These are phyloP conservation scores for Aureoboletus auriporus DNA, from an alignment of 768 basidiomycete species.

Conservation along the genomic window DNA sequence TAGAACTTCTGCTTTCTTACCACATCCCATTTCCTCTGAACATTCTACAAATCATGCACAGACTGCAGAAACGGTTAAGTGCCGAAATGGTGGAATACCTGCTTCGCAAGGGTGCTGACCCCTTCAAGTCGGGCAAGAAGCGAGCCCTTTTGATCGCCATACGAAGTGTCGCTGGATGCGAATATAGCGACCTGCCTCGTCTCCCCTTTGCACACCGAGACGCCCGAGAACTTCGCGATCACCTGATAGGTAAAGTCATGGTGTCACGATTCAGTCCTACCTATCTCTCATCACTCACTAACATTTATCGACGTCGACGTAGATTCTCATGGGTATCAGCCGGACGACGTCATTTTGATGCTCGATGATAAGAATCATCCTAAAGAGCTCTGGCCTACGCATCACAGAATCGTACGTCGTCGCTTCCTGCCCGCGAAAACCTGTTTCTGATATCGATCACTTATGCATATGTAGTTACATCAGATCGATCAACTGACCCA, in stretches of 20 bases:
- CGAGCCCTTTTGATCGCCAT: constrained; percentile 21
- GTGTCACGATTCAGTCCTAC: background rate
- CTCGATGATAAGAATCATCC: constrained; percentile 33
- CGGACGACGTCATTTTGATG: constrained; percentile 40
- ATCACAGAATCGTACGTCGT: constrained; percentile 39
- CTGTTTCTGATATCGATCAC: background rate
- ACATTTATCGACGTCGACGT: background rate
- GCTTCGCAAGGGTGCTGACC: too few species aligned
- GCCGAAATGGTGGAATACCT: too few species aligned
- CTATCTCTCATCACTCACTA: background rate
- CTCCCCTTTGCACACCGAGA: constrained; percentile 22
- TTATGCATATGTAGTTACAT: constrained; percentile 23
- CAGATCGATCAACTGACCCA: constrained; percentile 41
- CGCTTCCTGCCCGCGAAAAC: background rate
- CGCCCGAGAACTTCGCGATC: constrained; percentile 6
- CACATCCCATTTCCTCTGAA: too few species aligned
- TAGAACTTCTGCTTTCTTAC: too few species aligned
- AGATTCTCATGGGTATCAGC: constrained; percentile 38
- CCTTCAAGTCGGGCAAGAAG: background rate
- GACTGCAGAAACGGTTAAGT: too few species aligned
- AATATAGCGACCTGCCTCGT: background rate
- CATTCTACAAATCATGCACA: too few species aligned
- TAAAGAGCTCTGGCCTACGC: constrained; percentile 37
- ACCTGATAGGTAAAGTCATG: constrained; percentile 15
- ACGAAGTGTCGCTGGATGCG: constrained; percentile 5